phyloP scores from a whole-genome alignment of 139 green algal genomes.

The Limnomonas spitsbergensis region DNA sequence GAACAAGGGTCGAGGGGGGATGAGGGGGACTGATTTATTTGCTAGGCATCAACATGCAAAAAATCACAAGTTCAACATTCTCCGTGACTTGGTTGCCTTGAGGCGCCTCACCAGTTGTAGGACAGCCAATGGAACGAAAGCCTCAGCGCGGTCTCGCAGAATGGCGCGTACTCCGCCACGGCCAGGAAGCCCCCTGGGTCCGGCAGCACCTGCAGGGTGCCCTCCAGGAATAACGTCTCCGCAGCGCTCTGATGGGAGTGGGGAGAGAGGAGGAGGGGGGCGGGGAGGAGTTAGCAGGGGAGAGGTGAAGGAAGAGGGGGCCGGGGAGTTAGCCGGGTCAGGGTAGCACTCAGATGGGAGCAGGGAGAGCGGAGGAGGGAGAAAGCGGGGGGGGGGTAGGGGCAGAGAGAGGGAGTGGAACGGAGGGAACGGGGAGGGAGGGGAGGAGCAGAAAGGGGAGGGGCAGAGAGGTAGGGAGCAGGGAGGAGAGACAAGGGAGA shows the following conservation, averaged over 20 bases:
- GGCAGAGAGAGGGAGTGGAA: too few relatives aligned
- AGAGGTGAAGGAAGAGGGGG: background rate
- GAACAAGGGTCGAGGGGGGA: too few relatives aligned
- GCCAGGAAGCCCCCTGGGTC: background rate
- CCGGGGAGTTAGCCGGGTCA: background rate
- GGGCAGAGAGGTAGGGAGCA: too few relatives aligned
- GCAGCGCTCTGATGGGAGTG: constrained; percentile 59
- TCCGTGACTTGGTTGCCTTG: too few relatives aligned
- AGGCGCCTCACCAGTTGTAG: background rate
- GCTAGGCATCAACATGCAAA: background rate
- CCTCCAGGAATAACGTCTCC: constrained; percentile 71
- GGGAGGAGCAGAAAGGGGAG: too few relatives aligned
- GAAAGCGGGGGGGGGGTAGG: too few relatives aligned
- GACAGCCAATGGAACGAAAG: constrained; percentile 9
- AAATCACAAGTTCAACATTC: background rate
- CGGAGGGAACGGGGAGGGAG: too few relatives aligned
- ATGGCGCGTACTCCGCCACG: background rate
- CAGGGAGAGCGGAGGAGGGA: too few relatives aligned
- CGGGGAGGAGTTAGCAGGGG: too few relatives aligned
- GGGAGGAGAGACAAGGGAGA: too few relatives aligned
- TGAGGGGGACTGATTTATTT: too few relatives aligned
- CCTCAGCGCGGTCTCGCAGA: background rate
- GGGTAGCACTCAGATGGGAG: background rate
- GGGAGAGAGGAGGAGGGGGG: too few relatives aligned
- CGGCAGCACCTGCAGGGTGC: constrained; percentile 31